Evolutionary conservation across 805 yeast species (phyloP), one percentile per base, ranked within the genome.

Genomic region (Brettanomyces anomalus): DNA sequence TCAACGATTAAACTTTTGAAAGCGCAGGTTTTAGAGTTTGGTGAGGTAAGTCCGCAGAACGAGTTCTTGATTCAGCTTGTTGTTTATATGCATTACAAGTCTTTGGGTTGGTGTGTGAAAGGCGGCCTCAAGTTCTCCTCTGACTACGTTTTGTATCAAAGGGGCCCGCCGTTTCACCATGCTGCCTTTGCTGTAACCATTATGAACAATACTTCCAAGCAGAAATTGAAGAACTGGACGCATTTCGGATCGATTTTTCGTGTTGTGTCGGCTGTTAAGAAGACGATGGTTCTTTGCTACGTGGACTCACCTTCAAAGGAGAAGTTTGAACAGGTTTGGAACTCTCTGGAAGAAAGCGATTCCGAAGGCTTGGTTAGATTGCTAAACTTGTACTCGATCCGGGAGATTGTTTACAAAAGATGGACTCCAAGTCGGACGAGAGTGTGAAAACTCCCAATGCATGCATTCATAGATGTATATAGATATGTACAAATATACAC

Each of bases 131-230:
- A 93, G 60, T 93, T 93, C 60, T 96, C 96, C 2, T 74, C 85
- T n/a, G 94, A 89, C 53, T 82, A 68, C 60, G 64, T 93, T 7
- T 67, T 93, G 4, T 93, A 93, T 60, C 77, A 81, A 42, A 69
- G 90, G 45, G 99, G 99, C 0, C 98, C 97, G 7, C 97, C 97
- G 2, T 87, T 89, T 58, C 78, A 82, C 40, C 99, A 93, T 58
- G 97, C 98, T 0, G 95, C 88, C 57, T 85, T 77, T 59, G 85
- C 90, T 37, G 65, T 84, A 10, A 52, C 44, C 19, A 47, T 59
- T 5, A 30, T 54, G 11, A 45, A 50, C 14, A 49, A 45, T 17
- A 20, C 38, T 18, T 43, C 46, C 8, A 15, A 31, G 1, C 26
- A 44, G 4, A 39, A 5, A 2, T 15, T 17, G 10, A 43, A 43